Evolutionary conservation across 257 asterid species (phyloP).

Genomic region (Solanum rostratum): DNA sequence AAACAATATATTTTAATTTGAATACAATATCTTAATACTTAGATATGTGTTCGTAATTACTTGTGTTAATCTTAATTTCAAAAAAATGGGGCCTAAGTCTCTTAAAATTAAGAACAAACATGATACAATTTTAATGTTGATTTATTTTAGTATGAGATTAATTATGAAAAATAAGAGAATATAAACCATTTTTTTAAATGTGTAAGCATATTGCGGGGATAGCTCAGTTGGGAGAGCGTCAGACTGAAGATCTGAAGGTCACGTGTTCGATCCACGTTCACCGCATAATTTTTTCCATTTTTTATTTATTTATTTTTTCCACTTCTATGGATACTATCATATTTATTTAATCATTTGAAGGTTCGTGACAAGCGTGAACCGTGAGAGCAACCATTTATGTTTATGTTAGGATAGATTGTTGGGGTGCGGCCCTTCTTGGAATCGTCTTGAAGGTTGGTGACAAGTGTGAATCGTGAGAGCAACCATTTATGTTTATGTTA

Average conservation of each 20-base stretch:
- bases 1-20: neutral
- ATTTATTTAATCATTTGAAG: no score
- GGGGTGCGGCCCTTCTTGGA: no score
- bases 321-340: no score
- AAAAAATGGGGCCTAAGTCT: neutral
- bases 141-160: neutral
- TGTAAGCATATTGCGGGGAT: constrained; percentile 35
- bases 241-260: constrained; percentile 87
- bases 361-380: no score
- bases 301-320: no score
- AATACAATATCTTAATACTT: neutral
- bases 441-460: no score
- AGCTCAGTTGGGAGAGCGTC: constrained; percentile 98
- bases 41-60: neutral
- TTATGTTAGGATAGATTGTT: no score
- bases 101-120: neutral
- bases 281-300: constrained; percentile 20
- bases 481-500: neutral
- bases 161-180: no score
- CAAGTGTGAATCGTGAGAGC: neutral
- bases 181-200: no score
- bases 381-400: no score
- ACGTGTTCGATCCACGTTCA: constrained; percentile 97
- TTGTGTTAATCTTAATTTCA: neutral
- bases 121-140: neutral